Evolutionary conservation across 306 rosid species (phyloP), one percentile per base, ranked within the genome.

Genomic region (Castanea crenata): DNA sequence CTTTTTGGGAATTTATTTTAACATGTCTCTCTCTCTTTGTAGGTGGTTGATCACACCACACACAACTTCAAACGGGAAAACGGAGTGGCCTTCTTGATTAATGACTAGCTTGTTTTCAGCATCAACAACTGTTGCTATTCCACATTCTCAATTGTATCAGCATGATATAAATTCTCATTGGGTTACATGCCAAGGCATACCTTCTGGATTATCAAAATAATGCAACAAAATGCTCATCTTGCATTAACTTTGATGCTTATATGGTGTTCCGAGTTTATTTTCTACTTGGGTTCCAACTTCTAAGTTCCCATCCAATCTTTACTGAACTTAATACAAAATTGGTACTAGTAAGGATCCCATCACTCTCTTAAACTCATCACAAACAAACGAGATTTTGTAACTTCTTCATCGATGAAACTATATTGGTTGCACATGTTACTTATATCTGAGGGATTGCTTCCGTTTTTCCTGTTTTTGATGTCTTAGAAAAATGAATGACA

Each of bases 41-140:
- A 94, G 98, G 92, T 69, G 78, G 86, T 88, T 85, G 98, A 92
- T 83, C 90, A 85, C 75, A 86, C 98, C 5, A 1, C 85, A 14
- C 94, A 94, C 87, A 1, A 68, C 88, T 92, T 92, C 31, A 55
- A 27, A 72, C 44, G 80, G 83, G 25, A 81, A 31, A 59, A 89
- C 20, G 90, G 90, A 35, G 89, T 88, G 79, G 0, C 57, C 51
- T 94, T 94, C 79, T 41, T 74, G 52, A 86, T 92, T 25, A 88
- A 86, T 8, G 96, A 92, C 41, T 88, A 88, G 69, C 46, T 35
- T 64, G 63, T 34, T 84, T 69, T 14, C 79, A 12, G 55, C 67
- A 58, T 80, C 69, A 80, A 63, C 63, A 71, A 6, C 15, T 7
- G 71, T 44, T 4, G 41, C 38, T 3, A 5, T 5, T 29, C 54